Percentiles rank a stretch among this genome's conserved stretches.
These are phyloP conservation scores for Aspergillus niger DNA, from an alignment of 2,329 filamentous ascomycete species.

Conservation along the genomic window DNA sequence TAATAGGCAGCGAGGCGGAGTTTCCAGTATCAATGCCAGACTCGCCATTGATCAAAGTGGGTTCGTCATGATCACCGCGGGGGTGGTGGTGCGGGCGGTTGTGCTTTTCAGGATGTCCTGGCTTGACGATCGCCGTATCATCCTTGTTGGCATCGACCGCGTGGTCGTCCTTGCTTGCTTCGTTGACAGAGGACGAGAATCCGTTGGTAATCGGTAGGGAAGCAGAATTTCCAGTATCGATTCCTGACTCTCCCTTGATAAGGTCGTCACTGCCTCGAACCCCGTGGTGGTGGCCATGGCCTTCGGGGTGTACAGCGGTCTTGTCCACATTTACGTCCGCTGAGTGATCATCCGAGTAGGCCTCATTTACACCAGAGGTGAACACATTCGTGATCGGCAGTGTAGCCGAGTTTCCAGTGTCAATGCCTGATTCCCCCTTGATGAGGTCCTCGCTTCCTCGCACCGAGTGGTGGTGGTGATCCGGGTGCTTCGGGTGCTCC, in stretches of 20 bases:
- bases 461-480: not conserved
- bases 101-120: not conserved
- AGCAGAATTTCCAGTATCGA: conserved; percentile 17
- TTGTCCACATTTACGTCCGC: too few species aligned
- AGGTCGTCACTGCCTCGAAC: not conserved
- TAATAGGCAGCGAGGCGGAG: not conserved
- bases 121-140: not conserved
- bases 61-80: not conserved
- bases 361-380: not conserved
- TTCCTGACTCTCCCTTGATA: conserved; percentile 10
- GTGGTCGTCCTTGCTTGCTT: conserved; percentile 26
- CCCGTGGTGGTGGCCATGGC: not conserved
- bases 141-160: conserved; percentile 22
- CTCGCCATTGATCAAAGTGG: conserved; percentile 25
- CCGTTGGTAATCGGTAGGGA: not conserved
- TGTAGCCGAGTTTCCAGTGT: conserved; percentile 15
- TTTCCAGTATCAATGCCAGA: conserved; percentile 29
- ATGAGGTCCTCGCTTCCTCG: not conserved
- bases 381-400: not conserved
- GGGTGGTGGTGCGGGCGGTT: not conserved
- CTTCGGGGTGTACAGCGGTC: too few species aligned
- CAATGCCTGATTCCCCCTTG: conserved; percentile 12
- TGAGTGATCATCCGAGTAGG: not conserved
- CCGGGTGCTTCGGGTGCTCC: too few species aligned
- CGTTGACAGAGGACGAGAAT: conserved; percentile 14